Conservation (phyloP, 75 land plant species). For the Azolla pinnata region DNA sequence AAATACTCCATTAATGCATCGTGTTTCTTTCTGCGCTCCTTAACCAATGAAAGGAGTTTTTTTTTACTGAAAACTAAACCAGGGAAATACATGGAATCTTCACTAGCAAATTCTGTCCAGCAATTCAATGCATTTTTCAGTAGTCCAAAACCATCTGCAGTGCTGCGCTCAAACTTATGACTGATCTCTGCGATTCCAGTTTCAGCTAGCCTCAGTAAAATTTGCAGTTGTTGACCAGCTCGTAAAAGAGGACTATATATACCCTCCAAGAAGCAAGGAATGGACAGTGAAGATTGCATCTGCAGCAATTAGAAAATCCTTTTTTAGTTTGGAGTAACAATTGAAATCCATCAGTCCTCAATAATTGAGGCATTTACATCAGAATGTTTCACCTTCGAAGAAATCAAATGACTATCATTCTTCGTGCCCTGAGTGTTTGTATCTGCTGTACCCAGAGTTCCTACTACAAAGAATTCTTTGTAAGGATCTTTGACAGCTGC, state of each 20-base stretch:
- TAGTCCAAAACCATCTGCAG: constrained; percentile 1
- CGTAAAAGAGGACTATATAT: constrained; percentile 47
- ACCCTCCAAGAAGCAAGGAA: constrained; percentile 69
- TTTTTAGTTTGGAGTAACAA: not conserved
- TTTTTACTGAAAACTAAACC: constrained; percentile 37
- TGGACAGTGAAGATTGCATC: constrained; percentile 47
- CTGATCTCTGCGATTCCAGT: constrained; percentile 25
- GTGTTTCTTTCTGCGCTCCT: constrained; percentile 32
- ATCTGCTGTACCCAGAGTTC: constrained; percentile 7
- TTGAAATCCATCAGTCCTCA: not conserved
- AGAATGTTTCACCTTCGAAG: not conserved
- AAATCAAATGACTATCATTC: not conserved
- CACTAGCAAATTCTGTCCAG: constrained; percentile 24
- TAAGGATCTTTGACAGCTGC: constrained; percentile 75
- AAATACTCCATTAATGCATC: constrained; percentile 33
- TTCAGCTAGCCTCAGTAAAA: constrained; percentile 54
- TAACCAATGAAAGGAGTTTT: constrained; percentile 21
- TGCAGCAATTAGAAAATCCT: constrained; percentile 15
- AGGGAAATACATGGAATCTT: constrained; percentile 16
- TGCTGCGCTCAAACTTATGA: constrained; percentile 11
- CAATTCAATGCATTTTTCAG: constrained; percentile 37
- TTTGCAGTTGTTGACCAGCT: constrained; percentile 92
- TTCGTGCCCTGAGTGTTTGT: not conserved
- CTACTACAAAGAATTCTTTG: constrained; percentile 65
- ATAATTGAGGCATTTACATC: not conserved